Percentiles rank a stretch among this genome's conserved stretches.
These are phyloP conservation scores for Spirogloea muscicola DNA, from an alignment of 139 green algal species.

Conservation along the genomic window DNA sequence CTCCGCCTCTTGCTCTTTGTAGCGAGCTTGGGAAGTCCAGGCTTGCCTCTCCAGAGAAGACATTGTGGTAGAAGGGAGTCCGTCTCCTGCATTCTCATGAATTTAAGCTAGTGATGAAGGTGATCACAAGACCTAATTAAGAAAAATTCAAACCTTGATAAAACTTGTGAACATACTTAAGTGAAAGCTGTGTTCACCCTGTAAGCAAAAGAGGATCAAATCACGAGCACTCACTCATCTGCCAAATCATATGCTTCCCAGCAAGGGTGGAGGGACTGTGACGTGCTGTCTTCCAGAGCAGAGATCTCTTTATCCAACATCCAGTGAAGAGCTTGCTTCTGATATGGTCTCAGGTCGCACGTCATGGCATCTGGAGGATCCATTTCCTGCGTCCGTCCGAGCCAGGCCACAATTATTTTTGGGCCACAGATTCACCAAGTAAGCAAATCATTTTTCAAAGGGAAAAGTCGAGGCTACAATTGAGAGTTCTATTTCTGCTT, in stretches of 20 bases:
- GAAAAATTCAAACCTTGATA: background rate
- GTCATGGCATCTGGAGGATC: constrained; percentile 21
- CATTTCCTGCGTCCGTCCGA: constrained; percentile 16
- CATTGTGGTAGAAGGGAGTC: constrained; percentile 47
- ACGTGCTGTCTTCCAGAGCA: background rate
- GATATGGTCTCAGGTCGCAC: constrained; percentile 31
- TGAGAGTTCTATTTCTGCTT: too few relatives aligned
- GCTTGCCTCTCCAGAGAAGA: constrained; percentile 38
- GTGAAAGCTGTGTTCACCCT: background rate
- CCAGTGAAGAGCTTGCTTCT: constrained; percentile 43
- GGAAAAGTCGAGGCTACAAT: too few relatives aligned
- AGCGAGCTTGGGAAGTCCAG: constrained; percentile 36
- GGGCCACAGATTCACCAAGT: too few relatives aligned
- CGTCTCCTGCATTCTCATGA: background rate
- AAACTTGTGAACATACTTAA: background rate
- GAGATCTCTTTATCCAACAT: constrained; percentile 22
- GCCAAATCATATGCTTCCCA: constrained; percentile 37
- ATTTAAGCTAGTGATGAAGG: background rate
- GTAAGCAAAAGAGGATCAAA: background rate
- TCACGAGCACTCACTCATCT: constrained; percentile 26
- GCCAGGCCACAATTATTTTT: too few relatives aligned
- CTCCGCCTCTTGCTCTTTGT: constrained; percentile 32
- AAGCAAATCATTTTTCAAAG: too few relatives aligned
- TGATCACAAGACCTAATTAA: background rate
- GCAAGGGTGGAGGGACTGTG: constrained; percentile 38